phyloP scores from a whole-genome alignment of 345 rosid species.

The Nasturtium officinale region DNA sequence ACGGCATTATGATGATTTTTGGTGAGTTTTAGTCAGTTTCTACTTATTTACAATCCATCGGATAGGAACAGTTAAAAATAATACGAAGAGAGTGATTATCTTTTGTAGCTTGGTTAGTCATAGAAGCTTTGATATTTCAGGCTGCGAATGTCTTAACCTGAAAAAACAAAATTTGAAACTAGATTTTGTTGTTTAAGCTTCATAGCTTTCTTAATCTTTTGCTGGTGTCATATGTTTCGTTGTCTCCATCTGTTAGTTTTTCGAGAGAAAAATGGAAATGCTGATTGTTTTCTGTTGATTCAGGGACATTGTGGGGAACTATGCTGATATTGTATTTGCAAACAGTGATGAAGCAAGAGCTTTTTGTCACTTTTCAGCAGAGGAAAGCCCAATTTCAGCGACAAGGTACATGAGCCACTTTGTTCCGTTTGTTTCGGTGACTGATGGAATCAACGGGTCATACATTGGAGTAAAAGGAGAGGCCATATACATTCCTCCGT shows the following conservation, averaged over 20 bases:
- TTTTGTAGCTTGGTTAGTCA: constrained; percentile 20
- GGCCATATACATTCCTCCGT: constrained; percentile 84
- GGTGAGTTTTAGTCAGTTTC: constrained; percentile 48
- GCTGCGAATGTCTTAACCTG: background rate
- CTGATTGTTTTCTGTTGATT: background rate
- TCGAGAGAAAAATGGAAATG: background rate
- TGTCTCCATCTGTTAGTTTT: background rate
- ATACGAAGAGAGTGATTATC: background rate
- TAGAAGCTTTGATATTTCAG: background rate
- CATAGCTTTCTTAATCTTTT: background rate
- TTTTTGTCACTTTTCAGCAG: constrained; percentile 67
- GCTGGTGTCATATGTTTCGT: background rate
- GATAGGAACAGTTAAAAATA: background rate
- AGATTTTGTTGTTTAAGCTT: background rate
- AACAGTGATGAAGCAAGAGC: constrained; percentile 92
- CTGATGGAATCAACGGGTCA: constrained; percentile 86
- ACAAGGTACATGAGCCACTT: constrained; percentile 90
- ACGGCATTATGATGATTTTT: constrained; percentile 88
- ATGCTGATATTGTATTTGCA: constrained; percentile 77
- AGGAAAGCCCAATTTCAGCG: constrained; percentile 75
- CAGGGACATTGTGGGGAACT: constrained; percentile 91
- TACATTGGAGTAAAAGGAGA: constrained; percentile 96
- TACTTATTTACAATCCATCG: background rate
- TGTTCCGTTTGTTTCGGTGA: constrained; percentile 83
- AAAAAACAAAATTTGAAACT: background rate